These are phyloP conservation scores for Colletotrichum cuscutae DNA, from an alignment of 2,329 filamentous ascomycete species.

Conservation along the genomic window DNA sequence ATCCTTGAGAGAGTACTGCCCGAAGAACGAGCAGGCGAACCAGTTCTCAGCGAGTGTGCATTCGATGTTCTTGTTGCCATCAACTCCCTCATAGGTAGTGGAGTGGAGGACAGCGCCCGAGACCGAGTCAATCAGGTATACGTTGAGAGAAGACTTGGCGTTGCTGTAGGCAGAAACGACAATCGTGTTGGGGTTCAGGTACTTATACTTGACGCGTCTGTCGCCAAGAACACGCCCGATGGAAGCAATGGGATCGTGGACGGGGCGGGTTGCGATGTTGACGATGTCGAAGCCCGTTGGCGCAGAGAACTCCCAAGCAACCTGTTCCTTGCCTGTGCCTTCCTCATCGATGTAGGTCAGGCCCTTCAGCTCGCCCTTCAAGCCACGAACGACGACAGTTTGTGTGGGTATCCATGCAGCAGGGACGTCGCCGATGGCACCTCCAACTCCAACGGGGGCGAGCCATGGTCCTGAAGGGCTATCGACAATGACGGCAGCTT, in stretches of 20 bases:
- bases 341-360: constrained; percentile 60
- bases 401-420: constrained; percentile 59
- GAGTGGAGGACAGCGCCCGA: constrained; percentile 84
- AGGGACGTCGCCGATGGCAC: constrained; percentile 59
- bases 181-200: constrained; percentile 87
- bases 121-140: constrained; percentile 87
- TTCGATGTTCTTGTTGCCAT: constrained; percentile 77
- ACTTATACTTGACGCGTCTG: constrained; percentile 96
- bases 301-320: constrained; percentile 80
- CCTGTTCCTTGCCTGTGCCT: constrained; percentile 53
- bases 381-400: constrained; percentile 63
- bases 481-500: constrained; percentile 59
- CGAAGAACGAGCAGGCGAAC: constrained; percentile 87
- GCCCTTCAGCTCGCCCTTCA: constrained; percentile 63
- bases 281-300: constrained; percentile 74
- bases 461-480: constrained; percentile 63
- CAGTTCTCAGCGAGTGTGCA: constrained; percentile 93
- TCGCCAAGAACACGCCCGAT: constrained; percentile 95
- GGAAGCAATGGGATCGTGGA: constrained; percentile 89
- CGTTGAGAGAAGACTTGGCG: constrained; percentile 66
- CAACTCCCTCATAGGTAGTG: constrained; percentile 76
- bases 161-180: constrained; percentile 78
- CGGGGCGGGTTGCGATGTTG: constrained; percentile 73
- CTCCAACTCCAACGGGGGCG: constrained; percentile 62
- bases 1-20: constrained; percentile 67